Conservation (phyloP, 2,329 filamentous ascomycete genomes). For the Myriosclerotinia duriaeana region DNA sequence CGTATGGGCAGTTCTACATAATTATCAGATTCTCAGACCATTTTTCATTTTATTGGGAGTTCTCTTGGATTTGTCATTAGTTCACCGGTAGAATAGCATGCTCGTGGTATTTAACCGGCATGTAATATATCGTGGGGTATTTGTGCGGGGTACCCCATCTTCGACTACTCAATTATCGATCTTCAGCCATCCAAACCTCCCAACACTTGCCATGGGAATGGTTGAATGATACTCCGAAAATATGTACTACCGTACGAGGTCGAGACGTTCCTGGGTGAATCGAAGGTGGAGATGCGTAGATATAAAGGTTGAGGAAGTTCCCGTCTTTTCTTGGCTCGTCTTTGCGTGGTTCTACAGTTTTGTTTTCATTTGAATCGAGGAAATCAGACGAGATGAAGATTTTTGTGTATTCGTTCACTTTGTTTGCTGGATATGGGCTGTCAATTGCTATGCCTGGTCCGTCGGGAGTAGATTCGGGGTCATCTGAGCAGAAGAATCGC, state of each 20-base stretch:
- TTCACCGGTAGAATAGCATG: background rate
- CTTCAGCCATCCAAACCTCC: background rate
- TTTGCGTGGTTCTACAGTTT: background rate
- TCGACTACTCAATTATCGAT: background rate
- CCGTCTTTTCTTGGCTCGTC: background rate
- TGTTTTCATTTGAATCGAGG: background rate
- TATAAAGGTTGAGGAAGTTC: slow-evolving; percentile 7
- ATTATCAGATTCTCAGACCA: background rate
- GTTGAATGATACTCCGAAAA: slow-evolving; percentile 4
- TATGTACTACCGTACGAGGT: background rate
- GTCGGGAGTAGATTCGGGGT: background rate
- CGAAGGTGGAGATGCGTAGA: slow-evolving; percentile 2
- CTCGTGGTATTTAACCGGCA: background rate
- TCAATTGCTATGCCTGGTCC: background rate
- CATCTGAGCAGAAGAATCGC: background rate
- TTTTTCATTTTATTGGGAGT: background rate
- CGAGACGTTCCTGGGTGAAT: background rate
- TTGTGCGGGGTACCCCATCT: background rate
- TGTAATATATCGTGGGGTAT: background rate
- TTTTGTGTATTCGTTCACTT: background rate
- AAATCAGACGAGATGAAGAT: slow-evolving; percentile 2
- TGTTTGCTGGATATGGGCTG: background rate
- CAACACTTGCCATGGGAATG: background rate
- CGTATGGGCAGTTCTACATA: background rate
- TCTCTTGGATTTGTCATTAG: too few relatives aligned